phyloP scores from a whole-genome alignment of 2,329 filamentous ascomycete genomes.

The Botrytis elliptica region DNA sequence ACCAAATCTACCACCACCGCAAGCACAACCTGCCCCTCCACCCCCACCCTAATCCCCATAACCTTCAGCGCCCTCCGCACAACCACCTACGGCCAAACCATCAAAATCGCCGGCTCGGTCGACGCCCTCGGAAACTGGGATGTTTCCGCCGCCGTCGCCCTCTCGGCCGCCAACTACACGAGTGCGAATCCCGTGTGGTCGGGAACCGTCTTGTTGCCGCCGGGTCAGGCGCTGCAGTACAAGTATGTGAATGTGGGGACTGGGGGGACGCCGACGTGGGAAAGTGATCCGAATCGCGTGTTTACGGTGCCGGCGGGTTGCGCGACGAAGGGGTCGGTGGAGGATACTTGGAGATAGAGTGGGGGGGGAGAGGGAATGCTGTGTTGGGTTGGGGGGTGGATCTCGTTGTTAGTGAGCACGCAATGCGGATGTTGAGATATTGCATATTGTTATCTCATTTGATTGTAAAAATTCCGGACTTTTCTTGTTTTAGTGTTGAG shows the following conservation, averaged over 20 bases:
- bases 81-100: slow-evolving; percentile 60
- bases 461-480: background rate
- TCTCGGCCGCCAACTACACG: slow-evolving; percentile 63
- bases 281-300: slow-evolving; percentile 49
- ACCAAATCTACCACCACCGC: slow-evolving; percentile 34
- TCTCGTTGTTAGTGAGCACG: background rate
- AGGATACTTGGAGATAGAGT: slow-evolving; percentile 28
- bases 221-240: slow-evolving; percentile 60
- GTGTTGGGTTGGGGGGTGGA: background rate
- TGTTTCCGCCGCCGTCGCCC: slow-evolving; percentile 50
- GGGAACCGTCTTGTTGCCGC: slow-evolving; percentile 52
- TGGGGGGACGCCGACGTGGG: slow-evolving; percentile 60
- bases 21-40: slow-evolving; percentile 43
- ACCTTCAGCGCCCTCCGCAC: slow-evolving; percentile 59
- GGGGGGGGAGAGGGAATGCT: no score
- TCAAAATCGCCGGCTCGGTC: slow-evolving; percentile 63
- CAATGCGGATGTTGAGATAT: background rate
- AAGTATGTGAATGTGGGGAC: slow-evolving; percentile 64
- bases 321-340: slow-evolving; percentile 31
- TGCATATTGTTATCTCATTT: background rate
- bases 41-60: slow-evolving; percentile 52
- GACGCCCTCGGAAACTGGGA: slow-evolving; percentile 63
- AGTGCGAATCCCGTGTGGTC: slow-evolving; percentile 60
- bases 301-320: slow-evolving; percentile 33
- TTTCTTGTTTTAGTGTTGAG: rapidly evolving